These are phyloP conservation scores for Spatholobus suberectus DNA, from an alignment of 306 rosid species.

Conservation along the genomic window DNA sequence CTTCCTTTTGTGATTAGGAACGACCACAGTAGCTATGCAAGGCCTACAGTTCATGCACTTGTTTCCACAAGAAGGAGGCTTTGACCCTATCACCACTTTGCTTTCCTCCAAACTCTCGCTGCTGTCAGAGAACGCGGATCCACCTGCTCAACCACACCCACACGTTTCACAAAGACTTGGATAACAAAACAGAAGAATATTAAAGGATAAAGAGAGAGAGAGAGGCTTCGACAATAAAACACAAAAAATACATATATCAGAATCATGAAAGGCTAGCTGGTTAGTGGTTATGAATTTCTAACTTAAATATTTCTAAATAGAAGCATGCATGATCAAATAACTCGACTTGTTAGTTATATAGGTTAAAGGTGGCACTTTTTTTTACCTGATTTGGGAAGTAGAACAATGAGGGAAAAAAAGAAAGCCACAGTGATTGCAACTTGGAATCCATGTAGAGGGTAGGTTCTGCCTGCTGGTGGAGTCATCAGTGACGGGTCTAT, in stretches of 20 bases:
- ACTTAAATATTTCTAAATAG: not conserved
- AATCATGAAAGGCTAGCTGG: no score
- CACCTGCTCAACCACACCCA: constrained; percentile 38
- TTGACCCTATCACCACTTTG: constrained; percentile 73
- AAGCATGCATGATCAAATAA: not conserved
- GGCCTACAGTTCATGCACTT: constrained; percentile 89
- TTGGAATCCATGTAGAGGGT: constrained; percentile 43
- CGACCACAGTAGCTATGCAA: constrained; percentile 75
- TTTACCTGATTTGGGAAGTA: constrained; percentile 66
- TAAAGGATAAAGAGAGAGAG: no score
- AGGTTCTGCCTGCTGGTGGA: constrained; percentile 45
- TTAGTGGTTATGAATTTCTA: no score
- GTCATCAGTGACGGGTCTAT: constrained; percentile 43
- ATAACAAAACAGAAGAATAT: no score
- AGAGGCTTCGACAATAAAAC: no score
- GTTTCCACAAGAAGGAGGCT: constrained; percentile 76
- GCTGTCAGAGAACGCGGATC: constrained; percentile 4
- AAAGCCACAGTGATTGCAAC: constrained; percentile 55
- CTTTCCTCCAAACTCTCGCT: constrained; percentile 31
- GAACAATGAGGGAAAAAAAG: constrained; percentile 57
- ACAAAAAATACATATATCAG: not conserved
- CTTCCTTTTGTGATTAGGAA: constrained; percentile 57
- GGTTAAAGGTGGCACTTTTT: not conserved
- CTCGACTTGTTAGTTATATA: not conserved
- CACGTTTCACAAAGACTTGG: not conserved